A percentile compares a stretch with the other conserved stretches of the same genome.
phyloP scores from a whole-genome alignment of 805 yeast species.

The Monosporozyma siamensis region DNA sequence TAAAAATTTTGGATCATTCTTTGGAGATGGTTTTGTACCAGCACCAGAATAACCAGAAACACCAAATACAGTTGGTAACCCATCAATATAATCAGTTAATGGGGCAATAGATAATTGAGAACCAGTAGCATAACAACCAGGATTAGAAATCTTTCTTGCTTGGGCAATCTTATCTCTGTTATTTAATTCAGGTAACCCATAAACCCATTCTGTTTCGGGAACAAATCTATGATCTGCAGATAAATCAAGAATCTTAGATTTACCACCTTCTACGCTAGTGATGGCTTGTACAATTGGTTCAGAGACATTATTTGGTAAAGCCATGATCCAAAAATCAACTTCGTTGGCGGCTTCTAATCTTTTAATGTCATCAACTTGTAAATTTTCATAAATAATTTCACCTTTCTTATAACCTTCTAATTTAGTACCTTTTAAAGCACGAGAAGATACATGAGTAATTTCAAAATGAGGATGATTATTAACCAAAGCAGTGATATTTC shows the following conservation, averaged over 20 bases:
- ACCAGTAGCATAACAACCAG: slow-evolving; percentile 99
- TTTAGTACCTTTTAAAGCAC: slow-evolving; percentile 84
- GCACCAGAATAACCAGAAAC: slow-evolving; percentile 99
- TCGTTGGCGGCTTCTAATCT: slow-evolving; percentile 63
- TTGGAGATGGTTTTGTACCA: slow-evolving; percentile 96
- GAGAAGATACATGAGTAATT: slow-evolving; percentile 86
- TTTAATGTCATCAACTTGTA: slow-evolving; percentile 79
- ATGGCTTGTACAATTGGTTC: slow-evolving; percentile 78
- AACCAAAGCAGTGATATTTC: slow-evolving; percentile 77
- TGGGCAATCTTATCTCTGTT: slow-evolving; percentile 54
- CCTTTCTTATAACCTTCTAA: slow-evolving; percentile 80
- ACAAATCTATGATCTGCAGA: slow-evolving; percentile 97
- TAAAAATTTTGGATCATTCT: slow-evolving; percentile 73
- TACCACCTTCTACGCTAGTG: slow-evolving; percentile 52
- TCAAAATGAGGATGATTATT: slow-evolving; percentile 84
- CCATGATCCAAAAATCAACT: slow-evolving; percentile 98
- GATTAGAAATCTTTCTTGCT: slow-evolving; percentile 84
- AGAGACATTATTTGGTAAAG: slow-evolving; percentile 95
- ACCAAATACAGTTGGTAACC: slow-evolving; percentile 83
- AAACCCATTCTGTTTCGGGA: slow-evolving; percentile 76
- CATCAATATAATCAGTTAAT: slow-evolving; percentile 53
- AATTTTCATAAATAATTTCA: slow-evolving; percentile 71
- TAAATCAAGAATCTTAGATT: slow-evolving; percentile 78
- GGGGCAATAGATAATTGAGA: slow-evolving; percentile 92
- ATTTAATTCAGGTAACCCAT: slow-evolving; percentile 90